A percentile compares a stretch with the other conserved stretches of the same genome.
phyloP scores from a whole-genome alignment of 2,329 filamentous ascomycete species.

The Aspergillus novoparasiticus region DNA sequence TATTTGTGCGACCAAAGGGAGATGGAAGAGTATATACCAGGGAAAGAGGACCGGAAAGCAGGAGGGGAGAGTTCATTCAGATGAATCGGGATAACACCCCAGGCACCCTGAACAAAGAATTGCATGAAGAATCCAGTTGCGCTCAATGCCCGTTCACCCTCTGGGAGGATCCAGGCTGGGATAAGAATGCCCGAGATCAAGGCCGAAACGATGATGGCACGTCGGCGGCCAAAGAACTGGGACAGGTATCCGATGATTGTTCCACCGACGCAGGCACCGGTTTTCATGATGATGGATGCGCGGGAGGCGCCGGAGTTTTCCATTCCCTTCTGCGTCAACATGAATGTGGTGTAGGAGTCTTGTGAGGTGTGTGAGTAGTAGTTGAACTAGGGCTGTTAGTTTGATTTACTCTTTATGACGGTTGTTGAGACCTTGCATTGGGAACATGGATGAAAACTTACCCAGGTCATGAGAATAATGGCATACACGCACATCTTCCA shows the following conservation, averaged over 20 bases:
- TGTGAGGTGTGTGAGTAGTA: conserved; percentile 78
- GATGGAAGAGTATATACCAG: conserved; percentile 56
- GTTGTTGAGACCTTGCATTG: too few relatives aligned
- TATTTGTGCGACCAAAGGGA: too few relatives aligned
- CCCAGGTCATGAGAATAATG: conserved; percentile 74
- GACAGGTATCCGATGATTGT: conserved; percentile 64
- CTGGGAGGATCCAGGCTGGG: conserved; percentile 68
- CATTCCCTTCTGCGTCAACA: conserved; percentile 72
- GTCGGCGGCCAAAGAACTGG: conserved; percentile 73
- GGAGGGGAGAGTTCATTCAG: conserved; percentile 76
- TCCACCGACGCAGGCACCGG: conserved; percentile 67
- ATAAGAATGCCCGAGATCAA: conserved; percentile 70
- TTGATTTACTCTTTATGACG: background rate
- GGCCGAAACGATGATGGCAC: conserved; percentile 57
- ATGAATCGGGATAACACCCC: conserved; percentile 72
- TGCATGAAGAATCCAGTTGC: conserved; percentile 51
- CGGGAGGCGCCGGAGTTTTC: conserved; percentile 65
- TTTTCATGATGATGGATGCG: conserved; percentile 82
- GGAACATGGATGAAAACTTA: conserved; percentile 9
- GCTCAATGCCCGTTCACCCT: conserved; percentile 31
- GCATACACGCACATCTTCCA: conserved; percentile 80
- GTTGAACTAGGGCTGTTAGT: conserved; percentile 52
- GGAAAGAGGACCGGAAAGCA: conserved; percentile 67
- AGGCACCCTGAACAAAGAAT: conserved; percentile 71
- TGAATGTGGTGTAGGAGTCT: conserved; percentile 80